Conservation (phyloP, 1,284 basidiomycete genomes). For the Boletus semigastroideus region DNA sequence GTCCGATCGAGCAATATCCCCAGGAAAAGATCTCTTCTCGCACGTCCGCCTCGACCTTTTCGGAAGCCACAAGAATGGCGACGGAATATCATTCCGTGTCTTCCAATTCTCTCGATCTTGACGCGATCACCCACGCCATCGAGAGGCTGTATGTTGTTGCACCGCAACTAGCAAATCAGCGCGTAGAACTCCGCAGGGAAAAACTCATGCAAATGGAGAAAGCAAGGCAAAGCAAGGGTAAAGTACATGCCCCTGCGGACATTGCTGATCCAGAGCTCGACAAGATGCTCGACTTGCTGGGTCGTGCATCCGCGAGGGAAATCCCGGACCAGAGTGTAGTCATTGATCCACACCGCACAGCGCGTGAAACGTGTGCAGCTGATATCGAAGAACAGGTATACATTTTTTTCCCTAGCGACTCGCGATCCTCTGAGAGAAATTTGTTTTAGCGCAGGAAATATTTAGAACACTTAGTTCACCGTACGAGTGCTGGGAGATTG, state of each 20-base stretch:
- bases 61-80: slow-evolving; percentile 9
- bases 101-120: slow-evolving; percentile 71
- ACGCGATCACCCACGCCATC: slow-evolving; percentile 81
- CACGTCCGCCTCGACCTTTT: not conserved
- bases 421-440: not conserved
- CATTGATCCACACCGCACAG: slow-evolving; percentile 57
- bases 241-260: slow-evolving; percentile 24
- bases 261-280: slow-evolving; percentile 58
- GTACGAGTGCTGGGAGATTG: slow-evolving; percentile 66
- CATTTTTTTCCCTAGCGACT: not conserved
- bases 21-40: slow-evolving; percentile 22
- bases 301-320: slow-evolving; percentile 67
- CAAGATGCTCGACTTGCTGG: slow-evolving; percentile 66
- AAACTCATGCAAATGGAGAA: slow-evolving; percentile 68
- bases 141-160: slow-evolving; percentile 80
- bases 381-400: slow-evolving; percentile 62
- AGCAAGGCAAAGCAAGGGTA: slow-evolving; percentile 52
- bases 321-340: slow-evolving; percentile 68
- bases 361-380: slow-evolving; percentile 48
- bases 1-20: slow-evolving; percentile 14
- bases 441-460: slow-evolving; percentile 61
- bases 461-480: slow-evolving; percentile 65
- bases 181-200: slow-evolving; percentile 73
- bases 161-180: slow-evolving; percentile 84
- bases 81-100: slow-evolving; percentile 46